Evolutionary conservation across 2,329 filamentous ascomycete species (phyloP).

Genomic region (Microthyrium microscopicum): DNA sequence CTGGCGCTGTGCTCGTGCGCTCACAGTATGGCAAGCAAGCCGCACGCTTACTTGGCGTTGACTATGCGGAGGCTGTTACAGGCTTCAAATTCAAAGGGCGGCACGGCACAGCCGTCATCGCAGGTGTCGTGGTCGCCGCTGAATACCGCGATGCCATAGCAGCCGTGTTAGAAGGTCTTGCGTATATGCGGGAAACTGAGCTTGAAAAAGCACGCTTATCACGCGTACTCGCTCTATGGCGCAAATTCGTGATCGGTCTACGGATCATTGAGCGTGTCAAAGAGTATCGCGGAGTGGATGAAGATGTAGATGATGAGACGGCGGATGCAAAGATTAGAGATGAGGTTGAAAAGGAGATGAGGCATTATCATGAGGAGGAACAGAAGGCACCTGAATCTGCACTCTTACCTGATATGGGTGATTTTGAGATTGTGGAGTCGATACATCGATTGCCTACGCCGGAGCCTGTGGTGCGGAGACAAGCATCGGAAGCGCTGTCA

Average conservation of each 20-base stretch:
- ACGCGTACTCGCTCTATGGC: constrained; percentile 39
- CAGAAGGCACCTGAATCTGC: background rate
- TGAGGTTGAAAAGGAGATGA: constrained; percentile 7
- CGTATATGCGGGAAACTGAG: constrained; percentile 45
- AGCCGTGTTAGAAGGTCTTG: constrained; percentile 50
- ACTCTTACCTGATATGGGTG: background rate
- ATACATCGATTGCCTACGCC: background rate
- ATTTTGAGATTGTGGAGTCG: background rate
- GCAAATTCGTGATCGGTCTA: constrained; percentile 43
- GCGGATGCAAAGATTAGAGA: constrained; percentile 4
- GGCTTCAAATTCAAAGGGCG: constrained; percentile 80
- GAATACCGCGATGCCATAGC: constrained; percentile 58
- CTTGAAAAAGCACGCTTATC: constrained; percentile 38
- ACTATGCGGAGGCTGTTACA: constrained; percentile 78
- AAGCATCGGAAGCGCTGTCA: background rate
- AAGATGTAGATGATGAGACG: constrained; percentile 10
- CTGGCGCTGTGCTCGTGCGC: constrained; percentile 40
- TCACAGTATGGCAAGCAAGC: constrained; percentile 48
- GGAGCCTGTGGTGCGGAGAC: background rate
- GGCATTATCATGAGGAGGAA: background rate
- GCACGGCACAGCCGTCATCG: constrained; percentile 67
- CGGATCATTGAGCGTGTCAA: constrained; percentile 39
- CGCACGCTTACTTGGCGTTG: constrained; percentile 58
- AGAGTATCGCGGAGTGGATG: constrained; percentile 21
- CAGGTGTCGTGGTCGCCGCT: constrained; percentile 58